Evolutionary conservation across 768 basidiomycete genomes (phyloP).

Genomic region (Tulasnella sp.): DNA sequence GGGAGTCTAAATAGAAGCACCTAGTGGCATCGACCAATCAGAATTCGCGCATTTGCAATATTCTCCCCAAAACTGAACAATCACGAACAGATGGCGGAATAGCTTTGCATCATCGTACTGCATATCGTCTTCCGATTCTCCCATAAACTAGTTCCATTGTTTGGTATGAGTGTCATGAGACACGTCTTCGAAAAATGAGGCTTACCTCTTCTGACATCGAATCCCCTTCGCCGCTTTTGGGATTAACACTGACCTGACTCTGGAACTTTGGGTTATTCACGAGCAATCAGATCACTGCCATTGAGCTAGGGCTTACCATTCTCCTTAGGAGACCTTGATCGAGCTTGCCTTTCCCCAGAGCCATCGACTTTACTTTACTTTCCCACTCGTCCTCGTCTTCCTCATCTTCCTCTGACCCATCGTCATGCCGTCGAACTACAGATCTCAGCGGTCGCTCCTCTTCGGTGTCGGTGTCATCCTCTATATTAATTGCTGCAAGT

Average conservation of each 20-base stretch:
- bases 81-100: constrained; percentile 66
- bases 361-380: constrained; percentile 20
- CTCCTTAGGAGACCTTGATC: constrained; percentile 8
- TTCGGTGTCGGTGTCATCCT: constrained; percentile 14
- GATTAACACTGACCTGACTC: too few relatives aligned
- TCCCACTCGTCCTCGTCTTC: constrained; percentile 40
- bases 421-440: constrained; percentile 35
- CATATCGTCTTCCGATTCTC: constrained; percentile 51
- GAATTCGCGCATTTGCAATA: background rate
- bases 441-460: constrained; percentile 21
- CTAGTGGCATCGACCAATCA: constrained; percentile 28
- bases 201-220: too few relatives aligned
- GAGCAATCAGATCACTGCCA: too few relatives aligned
- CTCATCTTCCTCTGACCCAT: constrained; percentile 56
- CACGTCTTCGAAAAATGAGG: too few relatives aligned
- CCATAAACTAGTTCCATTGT: constrained; percentile 51
- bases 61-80: background rate
- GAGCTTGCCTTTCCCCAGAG: constrained; percentile 4
- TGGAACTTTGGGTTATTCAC: too few relatives aligned
- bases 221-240: too few relatives aligned
- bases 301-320: background rate
- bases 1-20: constrained; percentile 80
- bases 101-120: constrained; percentile 69
- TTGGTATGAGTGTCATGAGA: too few relatives aligned
- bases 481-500: background rate